Evolutionary conservation across 2,329 filamentous ascomycete species (phyloP).

Genomic region (Ophiostoma piceae): DNA sequence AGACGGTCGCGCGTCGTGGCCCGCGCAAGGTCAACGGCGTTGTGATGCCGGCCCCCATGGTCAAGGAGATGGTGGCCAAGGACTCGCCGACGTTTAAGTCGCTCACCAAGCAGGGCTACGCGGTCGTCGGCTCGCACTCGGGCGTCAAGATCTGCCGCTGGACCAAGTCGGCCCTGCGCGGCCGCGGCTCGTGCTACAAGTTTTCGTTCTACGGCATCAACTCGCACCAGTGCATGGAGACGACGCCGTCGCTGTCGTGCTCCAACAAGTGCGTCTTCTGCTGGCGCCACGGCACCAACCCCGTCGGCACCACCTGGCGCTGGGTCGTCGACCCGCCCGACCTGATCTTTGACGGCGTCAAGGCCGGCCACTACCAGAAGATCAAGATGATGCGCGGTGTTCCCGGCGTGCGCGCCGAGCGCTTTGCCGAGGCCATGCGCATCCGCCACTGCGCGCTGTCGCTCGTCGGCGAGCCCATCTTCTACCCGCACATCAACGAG

Average conservation of each 20-base stretch:
- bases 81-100: conserved; percentile 82
- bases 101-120: conserved; percentile 93
- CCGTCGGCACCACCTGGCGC: conserved; percentile 92
- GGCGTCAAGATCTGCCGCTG: conserved; percentile 97
- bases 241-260: conserved; percentile 89
- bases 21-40: conserved; percentile 27
- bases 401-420: conserved; percentile 83
- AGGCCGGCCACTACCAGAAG: conserved; percentile 89
- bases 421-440: conserved; percentile 86
- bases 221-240: conserved; percentile 97
- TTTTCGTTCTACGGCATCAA: conserved; percentile 95
- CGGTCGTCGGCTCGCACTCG: conserved; percentile 89
- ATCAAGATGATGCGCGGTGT: conserved; percentile 96
- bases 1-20: conserved; percentile 30
- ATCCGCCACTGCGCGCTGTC: conserved; percentile 90
- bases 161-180: conserved; percentile 94
- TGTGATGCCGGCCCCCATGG: conserved; percentile 39
- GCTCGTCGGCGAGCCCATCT: conserved; percentile 95
- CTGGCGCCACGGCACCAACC: conserved; percentile 97
- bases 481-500: conserved; percentile 96
- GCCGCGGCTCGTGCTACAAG: conserved; percentile 94
- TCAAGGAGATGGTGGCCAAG: conserved; percentile 92
- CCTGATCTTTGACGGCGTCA: conserved; percentile 83
- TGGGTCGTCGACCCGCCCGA: conserved; percentile 93
- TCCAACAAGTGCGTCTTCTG: conserved; percentile 99